Percentiles rank a stretch among this genome's conserved stretches.
These are phyloP conservation scores for Forsythia viridissima DNA, from an alignment of 257 asterid species.

Conservation along the genomic window DNA sequence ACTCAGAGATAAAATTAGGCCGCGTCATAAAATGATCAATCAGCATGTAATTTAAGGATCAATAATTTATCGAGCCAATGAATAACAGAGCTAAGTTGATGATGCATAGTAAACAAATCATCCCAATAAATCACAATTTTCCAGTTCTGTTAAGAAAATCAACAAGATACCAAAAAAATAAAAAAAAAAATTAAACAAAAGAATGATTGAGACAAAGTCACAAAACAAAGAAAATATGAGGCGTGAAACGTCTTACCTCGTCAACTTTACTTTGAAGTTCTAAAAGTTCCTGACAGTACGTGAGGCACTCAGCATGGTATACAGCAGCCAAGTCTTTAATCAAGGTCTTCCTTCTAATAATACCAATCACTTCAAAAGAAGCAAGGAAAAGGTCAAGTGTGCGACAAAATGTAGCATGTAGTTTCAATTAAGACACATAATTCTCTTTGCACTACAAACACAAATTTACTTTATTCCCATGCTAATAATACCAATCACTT, in stretches of 20 bases:
- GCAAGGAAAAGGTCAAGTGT: not conserved
- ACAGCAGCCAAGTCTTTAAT: conserved; percentile 84
- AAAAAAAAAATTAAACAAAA: not conserved
- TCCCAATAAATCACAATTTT: not conserved
- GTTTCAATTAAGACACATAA: not conserved
- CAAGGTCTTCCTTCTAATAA: conserved; percentile 83
- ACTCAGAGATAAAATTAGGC: not conserved
- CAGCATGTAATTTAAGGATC: not conserved
- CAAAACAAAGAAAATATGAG: not conserved
- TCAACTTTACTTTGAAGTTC: conserved; percentile 79
- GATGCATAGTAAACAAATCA: not conserved
- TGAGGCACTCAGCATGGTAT: conserved; percentile 93
- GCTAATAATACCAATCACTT: conserved; percentile 86
- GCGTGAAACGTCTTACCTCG: conserved; percentile 55
- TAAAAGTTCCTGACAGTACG: conserved; percentile 85
- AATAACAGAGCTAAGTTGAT: not conserved
- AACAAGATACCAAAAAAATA: not conserved
- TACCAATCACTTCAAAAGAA: conserved; percentile 73
- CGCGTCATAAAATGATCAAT: not conserved
- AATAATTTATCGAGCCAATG: not conserved
- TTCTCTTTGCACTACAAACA: not conserved
- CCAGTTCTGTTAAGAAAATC: not conserved
- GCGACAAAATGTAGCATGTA: not conserved
- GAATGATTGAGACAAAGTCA: not conserved
- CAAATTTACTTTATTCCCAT: too few relatives aligned